A percentile compares a stretch with the other conserved stretches of the same genome.
These are phyloP conservation scores for Potentilla sterilis DNA, from an alignment of 306 rosid species.

Conservation along the genomic window DNA sequence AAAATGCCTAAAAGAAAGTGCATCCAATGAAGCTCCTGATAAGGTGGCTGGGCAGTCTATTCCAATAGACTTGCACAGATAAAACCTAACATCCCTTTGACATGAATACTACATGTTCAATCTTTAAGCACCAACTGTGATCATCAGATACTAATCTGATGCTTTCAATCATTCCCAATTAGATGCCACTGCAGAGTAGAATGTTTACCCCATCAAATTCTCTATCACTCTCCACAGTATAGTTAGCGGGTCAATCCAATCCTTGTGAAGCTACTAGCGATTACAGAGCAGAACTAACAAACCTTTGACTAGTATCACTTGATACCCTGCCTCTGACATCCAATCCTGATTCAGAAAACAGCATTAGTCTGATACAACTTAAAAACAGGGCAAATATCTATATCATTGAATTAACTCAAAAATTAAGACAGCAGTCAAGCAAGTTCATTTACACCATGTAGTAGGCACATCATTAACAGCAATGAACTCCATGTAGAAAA, in stretches of 20 bases:
- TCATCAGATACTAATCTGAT: slow-evolving; percentile 33
- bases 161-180: slow-evolving; percentile 35
- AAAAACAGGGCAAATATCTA: background rate
- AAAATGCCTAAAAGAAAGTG: background rate
- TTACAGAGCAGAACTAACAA: slow-evolving; percentile 15
- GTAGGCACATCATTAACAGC: slow-evolving; percentile 7
- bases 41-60: slow-evolving; percentile 27
- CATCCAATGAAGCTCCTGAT: slow-evolving; percentile 16
- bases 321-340: slow-evolving; percentile 19
- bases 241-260: slow-evolving; percentile 30
- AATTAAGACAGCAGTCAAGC: background rate
- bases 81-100: slow-evolving; percentile 19
- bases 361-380: slow-evolving; percentile 20
- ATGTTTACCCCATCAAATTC: slow-evolving; percentile 15
- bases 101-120: slow-evolving; percentile 16
- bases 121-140: slow-evolving; percentile 27
- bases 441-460: background rate
- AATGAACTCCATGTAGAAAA: background rate
- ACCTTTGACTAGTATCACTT: slow-evolving; percentile 20
- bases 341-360: slow-evolving; percentile 50
- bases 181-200: slow-evolving; percentile 27
- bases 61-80: slow-evolving; percentile 24
- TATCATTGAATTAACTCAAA: slow-evolving; percentile 11
- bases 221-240: slow-evolving; percentile 23
- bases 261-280: slow-evolving; percentile 17